Evolutionary conservation across 2,329 filamentous ascomycete genomes (phyloP).

Genomic region (Tolypocladium guangdongense): DNA sequence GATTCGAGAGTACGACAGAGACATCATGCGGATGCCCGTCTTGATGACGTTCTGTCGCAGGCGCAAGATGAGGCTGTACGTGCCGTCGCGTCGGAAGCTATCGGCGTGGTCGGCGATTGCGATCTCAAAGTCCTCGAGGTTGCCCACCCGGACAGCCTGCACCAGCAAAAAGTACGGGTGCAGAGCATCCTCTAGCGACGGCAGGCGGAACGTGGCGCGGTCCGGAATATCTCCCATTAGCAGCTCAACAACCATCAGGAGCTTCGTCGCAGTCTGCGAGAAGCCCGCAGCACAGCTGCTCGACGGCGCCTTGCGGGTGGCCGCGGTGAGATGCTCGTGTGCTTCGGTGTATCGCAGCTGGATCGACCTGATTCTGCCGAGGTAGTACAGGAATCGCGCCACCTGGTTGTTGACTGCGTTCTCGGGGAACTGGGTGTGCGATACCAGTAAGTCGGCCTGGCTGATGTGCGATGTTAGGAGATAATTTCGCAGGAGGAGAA

Average conservation of each 20-base stretch:
- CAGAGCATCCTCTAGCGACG: constrained; percentile 74
- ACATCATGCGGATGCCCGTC: constrained; percentile 98
- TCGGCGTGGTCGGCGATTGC: constrained; percentile 72
- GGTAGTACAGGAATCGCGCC: constrained; percentile 92
- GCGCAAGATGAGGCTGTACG: constrained; percentile 89
- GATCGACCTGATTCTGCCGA: constrained; percentile 90
- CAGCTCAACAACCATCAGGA: constrained; percentile 91
- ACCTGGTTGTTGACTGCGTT: constrained; percentile 97
- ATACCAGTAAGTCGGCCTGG: constrained; percentile 90
- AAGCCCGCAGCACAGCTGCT: constrained; percentile 85
- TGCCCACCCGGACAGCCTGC: constrained; percentile 91
- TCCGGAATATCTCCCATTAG: constrained; percentile 98
- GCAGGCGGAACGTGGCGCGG: constrained; percentile 83
- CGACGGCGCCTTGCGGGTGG: constrained; percentile 88
- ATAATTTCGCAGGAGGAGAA: constrained; percentile 89
- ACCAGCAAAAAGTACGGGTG: constrained; percentile 91
- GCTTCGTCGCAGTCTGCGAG: constrained; percentile 90
- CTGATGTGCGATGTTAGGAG: constrained; percentile 92
- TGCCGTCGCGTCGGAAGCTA: constrained; percentile 85
- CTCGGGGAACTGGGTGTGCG: constrained; percentile 89
- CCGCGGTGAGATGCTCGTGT: constrained; percentile 85
- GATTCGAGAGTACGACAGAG: constrained; percentile 92
- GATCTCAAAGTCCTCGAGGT: constrained; percentile 85
- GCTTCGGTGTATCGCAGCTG: constrained; percentile 96
- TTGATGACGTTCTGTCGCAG: constrained; percentile 98